Conservation (phyloP, 768 basidiomycete genomes). For the Tubosaeta sp. region DNA sequence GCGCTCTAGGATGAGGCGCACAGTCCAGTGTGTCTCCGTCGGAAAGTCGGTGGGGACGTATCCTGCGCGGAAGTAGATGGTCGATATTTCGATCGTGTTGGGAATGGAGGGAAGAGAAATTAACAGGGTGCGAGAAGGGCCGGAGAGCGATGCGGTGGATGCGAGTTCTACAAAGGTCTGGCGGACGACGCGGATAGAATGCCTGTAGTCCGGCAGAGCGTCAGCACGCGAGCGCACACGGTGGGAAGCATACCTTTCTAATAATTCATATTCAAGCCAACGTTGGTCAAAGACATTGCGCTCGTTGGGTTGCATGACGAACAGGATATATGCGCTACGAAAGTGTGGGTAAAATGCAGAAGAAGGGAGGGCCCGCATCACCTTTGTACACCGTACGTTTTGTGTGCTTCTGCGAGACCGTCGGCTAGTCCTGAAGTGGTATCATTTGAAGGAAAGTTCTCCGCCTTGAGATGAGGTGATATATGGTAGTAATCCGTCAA, state of each 20-base stretch:
- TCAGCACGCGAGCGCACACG: too few relatives aligned
- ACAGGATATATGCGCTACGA: slow-evolving; percentile 57
- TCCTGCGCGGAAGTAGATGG: slow-evolving; percentile 87
- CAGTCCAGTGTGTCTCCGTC: slow-evolving; percentile 57
- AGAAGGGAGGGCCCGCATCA: slow-evolving; percentile 25
- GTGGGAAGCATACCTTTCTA: slow-evolving; percentile 57
- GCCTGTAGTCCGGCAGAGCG: slow-evolving; percentile 36
- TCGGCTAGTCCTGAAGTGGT: slow-evolving; percentile 64
- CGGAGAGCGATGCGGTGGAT: slow-evolving; percentile 47
- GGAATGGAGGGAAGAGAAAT: slow-evolving; percentile 21
- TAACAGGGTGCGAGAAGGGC: slow-evolving; percentile 41
- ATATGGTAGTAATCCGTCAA: slow-evolving; percentile 64
- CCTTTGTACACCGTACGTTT: slow-evolving; percentile 58
- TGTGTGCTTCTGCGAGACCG: slow-evolving; percentile 79
- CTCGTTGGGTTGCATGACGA: slow-evolving; percentile 87
- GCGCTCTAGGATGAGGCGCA: slow-evolving; percentile 74
- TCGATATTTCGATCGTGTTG: slow-evolving; percentile 62
- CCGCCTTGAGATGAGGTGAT: slow-evolving; percentile 47
- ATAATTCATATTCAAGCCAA: slow-evolving; percentile 80
- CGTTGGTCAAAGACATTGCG: slow-evolving; percentile 95
- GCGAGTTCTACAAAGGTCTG: slow-evolving; percentile 72
- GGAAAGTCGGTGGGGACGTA: slow-evolving; percentile 84
- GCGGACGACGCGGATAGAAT: slow-evolving; percentile 70
- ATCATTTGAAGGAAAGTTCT: slow-evolving; percentile 70
- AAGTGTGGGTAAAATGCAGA: too few relatives aligned